A percentile compares a stretch with the other conserved stretches of the same genome.
These are phyloP conservation scores for Torulaspora gathmanii DNA, from an alignment of 805 yeast genomes.

Conservation along the genomic window DNA sequence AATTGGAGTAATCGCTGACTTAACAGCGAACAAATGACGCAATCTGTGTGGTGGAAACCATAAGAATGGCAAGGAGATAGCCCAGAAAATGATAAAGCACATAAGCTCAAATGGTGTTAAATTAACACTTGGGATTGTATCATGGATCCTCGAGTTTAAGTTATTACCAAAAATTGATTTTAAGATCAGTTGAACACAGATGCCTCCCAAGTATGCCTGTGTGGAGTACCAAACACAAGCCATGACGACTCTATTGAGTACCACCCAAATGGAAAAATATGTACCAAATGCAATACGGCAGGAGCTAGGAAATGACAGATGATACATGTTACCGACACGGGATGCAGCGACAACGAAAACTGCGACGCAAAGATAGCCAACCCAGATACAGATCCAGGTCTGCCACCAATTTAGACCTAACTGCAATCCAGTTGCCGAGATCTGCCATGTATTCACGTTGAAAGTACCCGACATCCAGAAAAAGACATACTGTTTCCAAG, in stretches of 20 bases:
- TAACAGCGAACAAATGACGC: conserved; percentile 77
- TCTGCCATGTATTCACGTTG: conserved; percentile 89
- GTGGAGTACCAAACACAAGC: conserved; percentile 87
- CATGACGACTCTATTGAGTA: conserved; percentile 83
- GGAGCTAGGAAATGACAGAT: conserved; percentile 80
- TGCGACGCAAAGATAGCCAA: conserved; percentile 73
- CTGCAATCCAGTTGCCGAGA: conserved; percentile 79
- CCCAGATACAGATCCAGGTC: conserved; percentile 84
- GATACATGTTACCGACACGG: conserved; percentile 77
- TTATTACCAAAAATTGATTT: conserved; percentile 69
- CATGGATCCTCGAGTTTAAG: conserved; percentile 56
- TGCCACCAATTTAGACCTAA: conserved; percentile 89
- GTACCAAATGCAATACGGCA: conserved; percentile 82
- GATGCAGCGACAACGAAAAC: conserved; percentile 64
- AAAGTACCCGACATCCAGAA: conserved; percentile 90
- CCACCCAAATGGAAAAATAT: conserved; percentile 84
- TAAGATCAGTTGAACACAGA: conserved; percentile 77
- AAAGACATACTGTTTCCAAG: conserved; percentile 73
- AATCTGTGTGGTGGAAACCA: conserved; percentile 81
- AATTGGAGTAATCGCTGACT: conserved; percentile 71
- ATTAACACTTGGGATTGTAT: conserved; percentile 53
- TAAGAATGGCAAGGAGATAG: conserved; percentile 69
- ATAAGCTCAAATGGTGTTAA: conserved; percentile 68
- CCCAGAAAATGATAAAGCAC: conserved; percentile 78
- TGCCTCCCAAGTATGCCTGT: conserved; percentile 80